Conservation (phyloP, 225 moss, liverwort and hornwort genomes). For the Bryum argenteum region DNA sequence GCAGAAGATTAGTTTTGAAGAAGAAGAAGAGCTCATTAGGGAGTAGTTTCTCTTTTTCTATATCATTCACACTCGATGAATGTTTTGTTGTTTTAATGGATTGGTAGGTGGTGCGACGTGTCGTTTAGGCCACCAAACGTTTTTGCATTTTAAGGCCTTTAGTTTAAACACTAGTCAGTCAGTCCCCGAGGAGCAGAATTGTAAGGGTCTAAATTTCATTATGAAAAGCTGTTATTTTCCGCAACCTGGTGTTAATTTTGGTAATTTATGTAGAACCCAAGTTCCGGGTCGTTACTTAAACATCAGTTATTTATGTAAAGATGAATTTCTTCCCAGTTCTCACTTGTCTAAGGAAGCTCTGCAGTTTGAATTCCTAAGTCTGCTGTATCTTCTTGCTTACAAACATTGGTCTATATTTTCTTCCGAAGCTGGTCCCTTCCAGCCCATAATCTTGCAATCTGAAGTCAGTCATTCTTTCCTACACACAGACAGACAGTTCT, state of each 20-base stretch:
- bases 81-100: conserved; percentile 45
- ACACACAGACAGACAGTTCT: too few relatives aligned
- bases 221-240: conserved; percentile 47
- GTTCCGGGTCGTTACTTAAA: conserved; percentile 47
- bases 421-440: not conserved
- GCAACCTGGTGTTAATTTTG: conserved; percentile 53
- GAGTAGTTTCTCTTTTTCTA: conserved; percentile 37
- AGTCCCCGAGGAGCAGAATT: conserved; percentile 43
- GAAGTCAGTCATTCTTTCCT: not conserved
- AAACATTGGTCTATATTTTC: conserved; percentile 2
- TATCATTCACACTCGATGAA: conserved; percentile 46
- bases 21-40: conserved; percentile 43
- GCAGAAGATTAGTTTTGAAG: conserved; percentile 31
- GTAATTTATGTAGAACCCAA: conserved; percentile 46
- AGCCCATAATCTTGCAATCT: not conserved
- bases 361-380: not conserved
- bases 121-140: conserved; percentile 39
- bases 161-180: conserved; percentile 30
- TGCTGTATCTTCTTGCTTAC: conserved; percentile 11
- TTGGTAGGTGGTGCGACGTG: conserved; percentile 33
- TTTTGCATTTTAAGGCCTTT: conserved; percentile 49
- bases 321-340: conserved; percentile 20
- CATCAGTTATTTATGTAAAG: conserved; percentile 41
- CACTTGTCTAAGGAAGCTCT: conserved; percentile 21
- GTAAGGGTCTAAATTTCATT: conserved; percentile 58